Base-by-base conservation (phyloP, 2,329 filamentous ascomycete species). In the Ophiostoma sp. region DNA sequence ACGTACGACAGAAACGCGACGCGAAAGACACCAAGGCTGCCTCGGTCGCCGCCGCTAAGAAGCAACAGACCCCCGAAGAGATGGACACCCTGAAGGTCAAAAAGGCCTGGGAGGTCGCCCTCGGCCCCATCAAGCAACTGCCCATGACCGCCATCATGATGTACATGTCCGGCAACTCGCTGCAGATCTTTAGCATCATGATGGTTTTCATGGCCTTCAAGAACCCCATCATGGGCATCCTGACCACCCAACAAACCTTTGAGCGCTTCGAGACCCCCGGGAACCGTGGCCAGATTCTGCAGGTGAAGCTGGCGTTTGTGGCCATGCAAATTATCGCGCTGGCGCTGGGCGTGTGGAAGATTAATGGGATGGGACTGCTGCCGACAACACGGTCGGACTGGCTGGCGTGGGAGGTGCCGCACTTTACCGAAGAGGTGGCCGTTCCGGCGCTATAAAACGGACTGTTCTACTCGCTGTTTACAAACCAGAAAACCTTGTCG, bases 171-270 rank as follows among this genome's bases (percentile, higher is more conserved):
- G 96, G 96, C 79, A 99, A 98, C 85, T 94, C 93, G 75, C 89
- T 99, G 64, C 96, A 99, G 82, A 98, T 99, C 77, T 99, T 99
- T 86, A 97, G 93, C 83, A 98, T 99, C 83, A 98, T 98, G 94
- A 99, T 98, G 95, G 95, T 98, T 22, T 95, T 95, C 79, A 98
- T 98, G 92, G 91, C 97, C 63, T 99, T 99, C 88, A 98, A 98
- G 87, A 97, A 93, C 77, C 96, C 96, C 11, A 88, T 99, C 75
- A 89, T 93, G 82, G 96, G 95, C 45, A 85, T 98, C 63, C 83
- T 97, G 75, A 89, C 86, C 77, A 95, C 95, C 66, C 94, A 96
- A 80, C 89, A 91, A 79, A 93, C 93, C n/a, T 98, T 99, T 82
- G 90, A 93, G 80, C 91, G 92, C 75, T 97, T 97, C 82, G 94